phyloP scores from a whole-genome alignment of 768 basidiomycete genomes.

The Podaxis sp. region DNA sequence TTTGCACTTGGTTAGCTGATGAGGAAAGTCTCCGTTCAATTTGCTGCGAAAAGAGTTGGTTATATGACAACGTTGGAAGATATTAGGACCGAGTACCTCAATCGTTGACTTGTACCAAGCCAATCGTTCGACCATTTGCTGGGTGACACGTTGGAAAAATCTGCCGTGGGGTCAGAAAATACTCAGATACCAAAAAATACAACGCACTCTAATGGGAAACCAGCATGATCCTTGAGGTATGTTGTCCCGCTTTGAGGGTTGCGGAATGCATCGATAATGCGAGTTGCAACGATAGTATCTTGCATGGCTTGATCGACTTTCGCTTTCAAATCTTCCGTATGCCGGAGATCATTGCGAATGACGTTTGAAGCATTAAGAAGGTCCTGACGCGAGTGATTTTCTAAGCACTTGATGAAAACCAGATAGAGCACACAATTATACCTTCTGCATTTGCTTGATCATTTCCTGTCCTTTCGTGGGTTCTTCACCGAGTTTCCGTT shows the following conservation, averaged over 20 bases:
- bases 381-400: conserved; percentile 44
- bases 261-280: conserved; percentile 76
- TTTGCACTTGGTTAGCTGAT: conserved; percentile 62
- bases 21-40: conserved; percentile 82
- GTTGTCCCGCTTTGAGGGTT: conserved; percentile 70
- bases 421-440: conserved; percentile 21
- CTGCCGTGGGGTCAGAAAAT: conserved; percentile 31
- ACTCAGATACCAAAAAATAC: not conserved
- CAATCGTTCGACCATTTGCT: conserved; percentile 69
- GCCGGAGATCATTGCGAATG: conserved; percentile 64
- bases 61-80: not conserved
- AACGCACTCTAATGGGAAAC: conserved; percentile 80
- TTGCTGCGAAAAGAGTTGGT: conserved; percentile 45
- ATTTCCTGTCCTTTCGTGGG: conserved; percentile 71
- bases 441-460: conserved; percentile 68
- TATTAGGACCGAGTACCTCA: conserved; percentile 46
- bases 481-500: conserved; percentile 74
- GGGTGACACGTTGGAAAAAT: conserved; percentile 71
- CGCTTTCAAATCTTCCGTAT: conserved; percentile 67
- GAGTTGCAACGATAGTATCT: conserved; percentile 76
- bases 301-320: conserved; percentile 79
- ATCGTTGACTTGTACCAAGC: conserved; percentile 81
- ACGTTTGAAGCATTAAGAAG: conserved; percentile 59
- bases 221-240: conserved; percentile 75
- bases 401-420: not conserved